phyloP scores from a whole-genome alignment of 371 early-diverging fungal species.

The Mortierella sp. region DNA sequence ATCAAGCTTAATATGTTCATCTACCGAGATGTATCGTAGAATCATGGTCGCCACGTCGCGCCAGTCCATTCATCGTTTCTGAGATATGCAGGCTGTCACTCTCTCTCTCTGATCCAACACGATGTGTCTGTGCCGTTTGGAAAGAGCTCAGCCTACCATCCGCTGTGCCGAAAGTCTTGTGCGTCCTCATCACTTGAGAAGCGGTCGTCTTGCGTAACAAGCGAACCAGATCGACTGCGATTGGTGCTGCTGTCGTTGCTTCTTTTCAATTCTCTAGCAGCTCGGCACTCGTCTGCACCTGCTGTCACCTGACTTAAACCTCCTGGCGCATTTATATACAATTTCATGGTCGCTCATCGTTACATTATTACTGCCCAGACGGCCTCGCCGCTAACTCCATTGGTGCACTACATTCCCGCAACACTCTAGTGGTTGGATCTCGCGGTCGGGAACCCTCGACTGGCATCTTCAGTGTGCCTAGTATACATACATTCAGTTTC shows the following conservation, averaged over 20 bases:
- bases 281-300: background rate
- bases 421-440: background rate
- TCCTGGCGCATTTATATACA: background rate
- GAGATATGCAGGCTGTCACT: background rate
- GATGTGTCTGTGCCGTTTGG: constrained; percentile 11
- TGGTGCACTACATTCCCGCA: background rate
- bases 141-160: constrained; percentile 6
- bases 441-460: background rate
- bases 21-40: background rate
- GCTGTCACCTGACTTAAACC: background rate
- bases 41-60: background rate
- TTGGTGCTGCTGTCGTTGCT: background rate
- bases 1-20: background rate
- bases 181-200: constrained; percentile 3
- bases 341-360: background rate
- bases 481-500: background rate
- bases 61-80: background rate
- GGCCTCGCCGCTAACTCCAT: background rate
- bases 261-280: constrained; percentile 3
- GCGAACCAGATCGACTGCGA: background rate
- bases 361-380: background rate
- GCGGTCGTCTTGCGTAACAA: background rate
- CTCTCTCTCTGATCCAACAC: background rate
- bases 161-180: background rate
- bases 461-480: background rate